phyloP scores from a whole-genome alignment of 306 rosid species.

The Sicyos baderoa region DNA sequence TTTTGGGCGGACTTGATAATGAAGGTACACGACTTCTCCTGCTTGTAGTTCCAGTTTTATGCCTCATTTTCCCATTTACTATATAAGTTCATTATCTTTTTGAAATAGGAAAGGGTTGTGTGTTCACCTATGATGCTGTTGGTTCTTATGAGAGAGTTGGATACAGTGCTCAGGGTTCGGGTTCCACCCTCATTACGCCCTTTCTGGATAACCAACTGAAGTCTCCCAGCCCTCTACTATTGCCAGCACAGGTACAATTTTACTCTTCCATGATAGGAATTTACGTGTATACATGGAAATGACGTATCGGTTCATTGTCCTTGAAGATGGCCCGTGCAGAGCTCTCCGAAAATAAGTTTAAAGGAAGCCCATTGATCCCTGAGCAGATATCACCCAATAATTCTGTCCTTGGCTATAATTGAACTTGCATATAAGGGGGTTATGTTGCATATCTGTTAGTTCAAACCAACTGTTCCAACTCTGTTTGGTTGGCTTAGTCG shows the following conservation, averaged over 20 bases:
- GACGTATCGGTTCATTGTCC: not conserved
- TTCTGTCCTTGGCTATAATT: too few relatives aligned
- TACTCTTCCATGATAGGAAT: not conserved
- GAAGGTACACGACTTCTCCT: constrained; percentile 55
- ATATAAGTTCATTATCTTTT: not conserved
- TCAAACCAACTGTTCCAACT: not conserved
- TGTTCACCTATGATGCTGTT: constrained; percentile 97
- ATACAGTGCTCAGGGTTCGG: constrained; percentile 92
- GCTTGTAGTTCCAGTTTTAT: constrained; percentile 19
- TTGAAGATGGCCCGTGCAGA: not conserved
- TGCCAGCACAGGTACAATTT: constrained; percentile 60
- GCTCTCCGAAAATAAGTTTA: too few relatives aligned
- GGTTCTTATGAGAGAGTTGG: constrained; percentile 99
- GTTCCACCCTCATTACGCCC: constrained; percentile 86
- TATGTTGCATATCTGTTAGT: not conserved
- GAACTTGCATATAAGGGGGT: too few relatives aligned
- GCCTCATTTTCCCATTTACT: constrained; percentile 11
- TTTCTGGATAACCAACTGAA: constrained; percentile 82
- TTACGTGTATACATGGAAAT: not conserved
- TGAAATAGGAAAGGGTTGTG: constrained; percentile 86
- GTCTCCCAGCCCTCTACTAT: constrained; percentile 86
- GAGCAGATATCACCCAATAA: too few relatives aligned
- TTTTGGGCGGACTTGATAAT: constrained; percentile 86
- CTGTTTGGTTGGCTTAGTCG: too few relatives aligned
- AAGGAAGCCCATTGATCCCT: too few relatives aligned